A percentile compares a stretch with the other conserved stretches of the same genome.
These are phyloP conservation scores for Colletotrichum tofieldiae DNA, from an alignment of 2,329 filamentous ascomycete species.

Conservation along the genomic window DNA sequence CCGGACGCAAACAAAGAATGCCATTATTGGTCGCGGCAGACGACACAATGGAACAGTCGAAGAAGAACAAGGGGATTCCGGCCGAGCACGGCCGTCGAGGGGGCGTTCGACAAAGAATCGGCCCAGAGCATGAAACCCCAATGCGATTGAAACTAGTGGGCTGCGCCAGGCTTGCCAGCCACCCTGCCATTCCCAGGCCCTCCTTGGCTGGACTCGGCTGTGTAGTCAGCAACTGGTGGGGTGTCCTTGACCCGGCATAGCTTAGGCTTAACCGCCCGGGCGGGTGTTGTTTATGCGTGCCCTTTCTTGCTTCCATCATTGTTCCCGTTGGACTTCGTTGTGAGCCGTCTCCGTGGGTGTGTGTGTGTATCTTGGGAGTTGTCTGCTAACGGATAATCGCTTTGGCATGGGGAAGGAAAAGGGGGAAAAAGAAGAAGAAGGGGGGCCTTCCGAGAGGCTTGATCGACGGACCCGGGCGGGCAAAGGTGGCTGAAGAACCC, in stretches of 20 bases:
- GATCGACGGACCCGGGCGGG: slow-evolving; percentile 1
- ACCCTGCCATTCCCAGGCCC: slow-evolving; percentile 27
- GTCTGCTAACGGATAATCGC: background rate
- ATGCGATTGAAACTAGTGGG: slow-evolving; percentile 41
- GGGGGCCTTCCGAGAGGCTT: background rate
- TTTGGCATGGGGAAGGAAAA: background rate
- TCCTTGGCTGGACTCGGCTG: background rate
- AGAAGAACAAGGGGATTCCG: slow-evolving; percentile 22
- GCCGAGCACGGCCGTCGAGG: slow-evolving; percentile 34
- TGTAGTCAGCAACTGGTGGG: background rate
- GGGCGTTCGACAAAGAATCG: slow-evolving; percentile 18
- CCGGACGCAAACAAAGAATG: slow-evolving; percentile 24
- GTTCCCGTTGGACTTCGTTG: background rate
- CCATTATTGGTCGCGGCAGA: slow-evolving; percentile 17
- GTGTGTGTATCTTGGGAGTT: background rate
- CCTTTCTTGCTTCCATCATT: background rate
- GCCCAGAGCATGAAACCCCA: slow-evolving; percentile 37
- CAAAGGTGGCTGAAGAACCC: background rate
- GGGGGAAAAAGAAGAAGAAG: background rate
- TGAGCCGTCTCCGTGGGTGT: background rate
- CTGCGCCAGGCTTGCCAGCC: slow-evolving; percentile 29
- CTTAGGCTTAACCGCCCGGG: slow-evolving; percentile 38
- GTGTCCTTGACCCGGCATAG: slow-evolving; percentile 14
- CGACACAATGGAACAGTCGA: slow-evolving; percentile 6
- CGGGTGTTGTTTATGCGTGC: slow-evolving; percentile 30